Base-by-base conservation (phyloP, 177 flowering plant species). In the Vitis hybrid region DNA sequence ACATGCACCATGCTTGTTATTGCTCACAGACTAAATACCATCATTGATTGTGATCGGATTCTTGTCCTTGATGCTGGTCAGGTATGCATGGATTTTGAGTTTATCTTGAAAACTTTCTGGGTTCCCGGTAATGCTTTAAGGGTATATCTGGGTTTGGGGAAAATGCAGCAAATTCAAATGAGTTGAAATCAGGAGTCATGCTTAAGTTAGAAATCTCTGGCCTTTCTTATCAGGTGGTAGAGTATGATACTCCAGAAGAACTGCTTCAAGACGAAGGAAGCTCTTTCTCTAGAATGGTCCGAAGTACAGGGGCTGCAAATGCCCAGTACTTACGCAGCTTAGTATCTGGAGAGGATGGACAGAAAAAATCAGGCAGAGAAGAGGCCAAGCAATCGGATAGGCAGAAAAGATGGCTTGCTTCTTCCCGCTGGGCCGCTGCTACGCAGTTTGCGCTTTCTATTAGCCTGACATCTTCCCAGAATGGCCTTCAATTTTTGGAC, bases 291-390 rank as follows among this genome's bases (percentile, higher is more conserved):
- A 86, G 76, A 81, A 95, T 95, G 98, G 99, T 95, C 73, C 89
- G 84, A 63, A 95, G 99, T 75, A 95, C 99, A 6, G 99, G 98
- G 54, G 75, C 87, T 57, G 94, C 94, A 77, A 95, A 89, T 86
- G 94, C 96, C 10, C 76, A 90, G 76, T 95, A 91, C 74, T 76
- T 95, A 27, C 81, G 81, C 48, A 79, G 85, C 79, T 76, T 93
- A 67, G 97, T 81, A 7, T 76, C 84, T 46, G 82, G 66, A 51
- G 54, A 77, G 3, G 81, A 76, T 24, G 88, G 46, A 40, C 46
- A 82, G 74, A 79, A 74, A 60, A 80, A 71, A 68, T 40, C 67
- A 1, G 59, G 50, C 61, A 72, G 71, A 60, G 81, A 80, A 70
- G 81, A 75, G 57, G 56, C 71, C 17, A 68, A 62, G 67, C 67